Conservation (phyloP, 805 yeast species). For the Pichia pseudocactophila region DNA sequence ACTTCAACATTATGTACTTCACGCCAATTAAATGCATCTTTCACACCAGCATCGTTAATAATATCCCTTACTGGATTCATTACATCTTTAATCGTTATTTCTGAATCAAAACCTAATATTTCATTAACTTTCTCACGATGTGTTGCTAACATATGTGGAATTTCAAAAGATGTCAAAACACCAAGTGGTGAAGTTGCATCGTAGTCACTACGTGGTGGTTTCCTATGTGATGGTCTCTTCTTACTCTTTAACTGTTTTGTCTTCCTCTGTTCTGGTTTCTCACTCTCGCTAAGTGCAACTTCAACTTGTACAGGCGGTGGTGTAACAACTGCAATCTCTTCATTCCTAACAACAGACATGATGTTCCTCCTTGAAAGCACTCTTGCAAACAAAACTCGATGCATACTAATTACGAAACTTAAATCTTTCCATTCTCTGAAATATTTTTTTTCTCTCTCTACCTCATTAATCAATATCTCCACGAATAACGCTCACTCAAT, state of each 20-base stretch:
- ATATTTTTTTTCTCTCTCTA: no score
- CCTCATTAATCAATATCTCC: no score
- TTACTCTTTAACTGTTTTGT: slow-evolving; percentile 5
- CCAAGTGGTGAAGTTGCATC: slow-evolving; percentile 81
- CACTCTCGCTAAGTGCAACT: not conserved
- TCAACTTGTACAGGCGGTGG: slow-evolving; percentile 8
- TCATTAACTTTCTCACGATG: slow-evolving; percentile 17
- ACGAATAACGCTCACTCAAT: not conserved
- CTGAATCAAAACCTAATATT: slow-evolving; percentile 1
- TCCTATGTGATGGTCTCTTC: slow-evolving; percentile 47
- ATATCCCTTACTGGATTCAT: slow-evolving; percentile 57
- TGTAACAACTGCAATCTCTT: not conserved
- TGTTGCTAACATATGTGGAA: slow-evolving; percentile 44
- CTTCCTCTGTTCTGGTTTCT: not conserved
- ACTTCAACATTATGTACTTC: slow-evolving; percentile 50
- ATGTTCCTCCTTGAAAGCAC: not conserved
- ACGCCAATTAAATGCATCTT: slow-evolving; percentile 44
- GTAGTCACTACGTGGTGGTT: slow-evolving; percentile 25
- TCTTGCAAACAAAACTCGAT: not conserved
- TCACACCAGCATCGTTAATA: slow-evolving; percentile 48
- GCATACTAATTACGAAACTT: no score
- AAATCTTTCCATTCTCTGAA: no score
- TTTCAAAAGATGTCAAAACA: slow-evolving; percentile 58
- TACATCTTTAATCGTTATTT: slow-evolving; percentile 37
- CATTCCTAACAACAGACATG: not conserved